Base-by-base conservation (phyloP, 2,329 filamentous ascomycete species). In the Westerdykella aurantiaca region DNA sequence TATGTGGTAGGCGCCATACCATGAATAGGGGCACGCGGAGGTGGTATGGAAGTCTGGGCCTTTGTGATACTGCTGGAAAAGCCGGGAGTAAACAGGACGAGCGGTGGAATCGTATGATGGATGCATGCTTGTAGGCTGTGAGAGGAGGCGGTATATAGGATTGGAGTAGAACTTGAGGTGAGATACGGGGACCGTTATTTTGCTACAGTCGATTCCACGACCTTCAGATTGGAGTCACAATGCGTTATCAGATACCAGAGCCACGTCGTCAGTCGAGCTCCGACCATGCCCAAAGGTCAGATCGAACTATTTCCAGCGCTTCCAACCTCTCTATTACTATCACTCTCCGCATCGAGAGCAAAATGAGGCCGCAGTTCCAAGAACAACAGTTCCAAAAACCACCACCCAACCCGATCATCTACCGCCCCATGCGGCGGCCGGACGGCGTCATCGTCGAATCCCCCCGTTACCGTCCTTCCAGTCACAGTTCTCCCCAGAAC, bases 361-460 rank as follows among this genome's bases (percentile, higher is more conserved):
- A 21, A 21, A 21, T 6, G 18, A 21, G 18, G 6, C 18, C 18
- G 18, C 18, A 29, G 10, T 12, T 7, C 31, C 41, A 5, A 43
- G 13, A 22, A 5, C 34, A 5, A 35, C 9, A 12, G 3, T 29
- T 9, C 25, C 25, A 29, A 7, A 12, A 10, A 4, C 25, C 25
- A 10, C 11, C 25, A 2, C n/a, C 16, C 21, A 38, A 33, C 17
- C 37, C 16, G 34, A 37, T 21, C 6, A 22, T 10, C 17, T 50
- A 52, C 38, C 46, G 48, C 13, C 46, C 45, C 2, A 31, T 52
- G 17, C 31, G 50, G 18, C 52, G 50, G 9, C 39, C 50, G 3
- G 53, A 53, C 39, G 52, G 53, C 6, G 44, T 56, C 17, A 42
- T 58, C 12, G 45, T 53, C 17, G 51, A 55, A 9, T 37, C 41